Base-by-base conservation (phyloP, 2,329 filamentous ascomycete species). In the Exophiala sideris region DNA sequence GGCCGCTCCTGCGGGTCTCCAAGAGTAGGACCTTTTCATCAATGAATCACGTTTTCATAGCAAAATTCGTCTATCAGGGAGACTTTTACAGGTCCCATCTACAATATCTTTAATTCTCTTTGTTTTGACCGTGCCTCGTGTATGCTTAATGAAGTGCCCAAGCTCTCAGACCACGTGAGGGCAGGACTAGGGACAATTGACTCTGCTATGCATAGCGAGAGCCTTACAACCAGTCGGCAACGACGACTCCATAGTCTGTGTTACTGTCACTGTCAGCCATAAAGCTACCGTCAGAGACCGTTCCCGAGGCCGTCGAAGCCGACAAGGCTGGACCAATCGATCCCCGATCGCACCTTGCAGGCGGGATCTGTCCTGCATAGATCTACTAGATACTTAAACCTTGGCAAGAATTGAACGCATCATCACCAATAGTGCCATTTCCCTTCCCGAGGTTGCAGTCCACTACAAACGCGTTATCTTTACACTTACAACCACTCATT, bases 241-340 rank as follows among this genome's bases (percentile, higher is more conserved):
- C 32, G 14, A 14, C 34, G 44, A 29, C 24, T 29, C 24, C 24
- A 29, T 29, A 29, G 7, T 29, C 24, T 29, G 24, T 29, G 24
- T 29, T 5, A 29, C 24, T 29, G 41, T 44, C 20, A 44, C 18
- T 44, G 41, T 18, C 29, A 24, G 21, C n/a, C 20, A 12, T 3
- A 24, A 32, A 45, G 21, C 45, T 32, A n/a, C 32, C 35, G 54
- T 55, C 51, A 50, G 48, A 38, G 56, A 41, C 56, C 52, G 45
- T 48, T 48, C 35, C 20, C 24, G 38, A 18, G 51, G 24, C 52
- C 47, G 3, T 41, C 9, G 21, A 29, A 21, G 39, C 2, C 21
- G 38, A 45, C 45, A 51, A 53, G 59, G 56, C 38, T 61, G 56
- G 59, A 29, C 59, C 59, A 61, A 61, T 61, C 32, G 41, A 11